phyloP scores from a whole-genome alignment of 1,139 yeast genomes.

The Lodderomyces pseudojiufengensis region DNA sequence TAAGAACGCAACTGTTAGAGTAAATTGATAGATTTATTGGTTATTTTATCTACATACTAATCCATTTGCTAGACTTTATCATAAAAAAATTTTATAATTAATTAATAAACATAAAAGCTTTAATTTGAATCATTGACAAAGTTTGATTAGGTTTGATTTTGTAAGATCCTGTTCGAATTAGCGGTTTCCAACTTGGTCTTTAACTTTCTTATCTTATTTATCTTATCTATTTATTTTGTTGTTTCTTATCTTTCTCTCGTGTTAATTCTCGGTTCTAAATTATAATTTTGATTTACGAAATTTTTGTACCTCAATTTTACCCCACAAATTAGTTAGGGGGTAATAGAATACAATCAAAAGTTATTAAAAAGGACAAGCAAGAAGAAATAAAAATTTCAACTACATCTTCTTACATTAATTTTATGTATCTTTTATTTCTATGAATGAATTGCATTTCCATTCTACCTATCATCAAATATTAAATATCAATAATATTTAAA shows the following conservation, averaged over 20 bases:
- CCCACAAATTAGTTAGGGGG: slow-evolving; percentile 1
- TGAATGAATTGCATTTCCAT: too few relatives aligned
- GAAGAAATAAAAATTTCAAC: too few relatives aligned
- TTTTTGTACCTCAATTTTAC: slow-evolving; percentile 5
- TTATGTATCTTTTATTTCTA: too few relatives aligned
- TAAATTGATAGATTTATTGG: too few relatives aligned
- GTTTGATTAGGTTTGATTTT: background rate
- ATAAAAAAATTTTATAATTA: too few relatives aligned
- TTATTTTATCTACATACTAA: too few relatives aligned
- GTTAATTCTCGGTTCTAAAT: background rate
- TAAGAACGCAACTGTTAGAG: too few relatives aligned
- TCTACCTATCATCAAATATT: background rate
- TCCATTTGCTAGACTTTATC: too few relatives aligned
- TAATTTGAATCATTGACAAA: too few relatives aligned
- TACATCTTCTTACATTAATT: too few relatives aligned
- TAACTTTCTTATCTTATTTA: background rate
- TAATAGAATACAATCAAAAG: background rate
- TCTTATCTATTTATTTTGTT: background rate
- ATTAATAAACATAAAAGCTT: slow-evolving; percentile 1
- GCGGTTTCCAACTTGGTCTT: background rate
- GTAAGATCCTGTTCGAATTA: background rate
- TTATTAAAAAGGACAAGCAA: too few relatives aligned
- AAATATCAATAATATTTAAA: slow-evolving; percentile 4
- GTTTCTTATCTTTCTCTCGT: background rate
- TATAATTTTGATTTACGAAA: too few relatives aligned